Conservation (phyloP, 306 rosid species). For the Cucumis cinereus region DNA sequence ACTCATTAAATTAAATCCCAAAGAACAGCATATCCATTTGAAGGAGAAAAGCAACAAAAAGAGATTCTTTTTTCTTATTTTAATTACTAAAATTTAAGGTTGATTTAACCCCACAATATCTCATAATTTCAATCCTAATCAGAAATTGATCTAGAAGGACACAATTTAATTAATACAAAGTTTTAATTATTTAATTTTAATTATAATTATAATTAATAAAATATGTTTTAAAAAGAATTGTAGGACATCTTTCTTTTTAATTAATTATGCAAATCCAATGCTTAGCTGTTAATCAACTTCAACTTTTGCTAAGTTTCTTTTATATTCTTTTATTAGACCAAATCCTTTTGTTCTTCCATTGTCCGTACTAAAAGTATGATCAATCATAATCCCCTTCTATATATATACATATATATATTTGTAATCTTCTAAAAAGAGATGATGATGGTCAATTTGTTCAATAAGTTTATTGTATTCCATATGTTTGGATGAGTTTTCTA, state of each 20-base stretch:
- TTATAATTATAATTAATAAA: not conserved
- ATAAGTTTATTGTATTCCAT: not conserved
- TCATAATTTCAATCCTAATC: constrained; percentile 39
- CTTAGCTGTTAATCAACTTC: constrained; percentile 43
- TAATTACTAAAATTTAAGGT: not conserved
- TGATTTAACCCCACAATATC: constrained; percentile 13
- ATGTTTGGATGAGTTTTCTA: not conserved
- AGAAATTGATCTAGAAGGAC: constrained; percentile 25
- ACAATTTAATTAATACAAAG: constrained; percentile 6
- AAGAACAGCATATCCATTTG: not conserved
- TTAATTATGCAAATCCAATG: constrained; percentile 16
- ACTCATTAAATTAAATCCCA: not conserved
- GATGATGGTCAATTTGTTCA: not conserved
- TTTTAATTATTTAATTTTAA: no score
- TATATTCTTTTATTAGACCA: not conserved
- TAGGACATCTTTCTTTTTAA: constrained; percentile 19
- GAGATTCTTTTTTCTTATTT: not conserved
- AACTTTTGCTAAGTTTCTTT: not conserved
- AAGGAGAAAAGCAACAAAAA: not conserved
- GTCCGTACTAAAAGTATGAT: not conserved
- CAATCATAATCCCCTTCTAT: not conserved
- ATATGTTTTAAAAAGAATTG: not conserved
- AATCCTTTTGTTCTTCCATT: not conserved
- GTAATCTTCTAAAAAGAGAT: not conserved
- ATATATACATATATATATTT: not conserved